Conservation (phyloP, 495 filamentous ascomycete species). For the Penicillium manginii region DNA sequence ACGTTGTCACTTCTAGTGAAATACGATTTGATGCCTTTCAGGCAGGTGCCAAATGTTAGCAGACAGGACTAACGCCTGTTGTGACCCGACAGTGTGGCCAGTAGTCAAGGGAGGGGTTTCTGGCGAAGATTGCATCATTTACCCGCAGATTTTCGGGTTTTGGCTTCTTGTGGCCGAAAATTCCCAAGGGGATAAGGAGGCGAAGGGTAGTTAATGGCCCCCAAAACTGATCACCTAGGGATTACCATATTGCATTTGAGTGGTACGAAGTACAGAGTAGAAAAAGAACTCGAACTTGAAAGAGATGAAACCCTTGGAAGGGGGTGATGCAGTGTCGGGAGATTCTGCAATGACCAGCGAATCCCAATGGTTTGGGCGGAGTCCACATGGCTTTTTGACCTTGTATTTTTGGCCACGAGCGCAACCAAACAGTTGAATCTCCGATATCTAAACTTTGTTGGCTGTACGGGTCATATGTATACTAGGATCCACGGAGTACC, state of each 20-base stretch:
- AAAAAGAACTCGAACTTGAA: background rate
- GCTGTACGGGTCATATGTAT: background rate
- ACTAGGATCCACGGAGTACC: too few relatives aligned
- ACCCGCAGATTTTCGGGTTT: background rate
- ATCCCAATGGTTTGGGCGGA: background rate
- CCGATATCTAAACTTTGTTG: background rate
- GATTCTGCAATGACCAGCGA: background rate
- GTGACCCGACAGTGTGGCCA: slow-evolving; percentile 1
- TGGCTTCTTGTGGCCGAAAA: background rate
- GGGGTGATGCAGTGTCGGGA: background rate
- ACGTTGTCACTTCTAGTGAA: background rate
- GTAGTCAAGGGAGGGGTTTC: background rate
- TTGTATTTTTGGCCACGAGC: background rate
- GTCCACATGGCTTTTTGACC: background rate
- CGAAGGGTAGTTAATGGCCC: background rate
- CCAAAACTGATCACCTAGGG: background rate
- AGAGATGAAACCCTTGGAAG: background rate
- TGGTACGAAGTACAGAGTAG: background rate
- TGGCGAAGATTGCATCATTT: slow-evolving; percentile 4
- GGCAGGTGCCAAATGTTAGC: slow-evolving; percentile 2
- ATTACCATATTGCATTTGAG: background rate
- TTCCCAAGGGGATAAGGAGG: background rate
- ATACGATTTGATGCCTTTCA: background rate
- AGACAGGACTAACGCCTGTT: slow-evolving; percentile 1
- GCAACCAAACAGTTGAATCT: background rate